Evolutionary conservation across 164 flowering plant genomes (phyloP).

Genomic region (Nelumbo lutea): DNA sequence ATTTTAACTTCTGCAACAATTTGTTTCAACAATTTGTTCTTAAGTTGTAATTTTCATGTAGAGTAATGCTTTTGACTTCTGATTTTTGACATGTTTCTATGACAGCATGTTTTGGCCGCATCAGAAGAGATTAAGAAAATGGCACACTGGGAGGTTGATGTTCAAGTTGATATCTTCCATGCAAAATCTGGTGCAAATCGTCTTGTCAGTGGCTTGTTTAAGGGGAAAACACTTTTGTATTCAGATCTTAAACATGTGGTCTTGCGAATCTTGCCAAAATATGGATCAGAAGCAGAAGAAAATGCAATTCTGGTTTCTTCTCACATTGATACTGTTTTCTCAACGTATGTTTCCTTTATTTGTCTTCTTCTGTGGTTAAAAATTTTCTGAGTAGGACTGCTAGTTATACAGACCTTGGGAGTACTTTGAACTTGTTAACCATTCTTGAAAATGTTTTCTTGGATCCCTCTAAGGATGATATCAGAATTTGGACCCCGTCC

Average conservation of each 20-base stretch:
- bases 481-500: too few species aligned
- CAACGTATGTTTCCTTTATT: conserved; percentile 53
- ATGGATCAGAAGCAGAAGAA: conserved; percentile 58
- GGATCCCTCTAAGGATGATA: too few species aligned
- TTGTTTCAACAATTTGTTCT: neutral
- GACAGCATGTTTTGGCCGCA: conserved; percentile 67
- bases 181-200: conserved; percentile 65
- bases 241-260: conserved; percentile 78
- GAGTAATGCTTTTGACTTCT: neutral
- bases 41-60: too few species aligned
- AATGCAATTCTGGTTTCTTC: conserved; percentile 90
- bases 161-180: conserved; percentile 75
- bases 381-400: too few species aligned
- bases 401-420: too few species aligned
- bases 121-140: conserved; percentile 59
- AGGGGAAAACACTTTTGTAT: conserved; percentile 79
- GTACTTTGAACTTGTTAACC: too few species aligned
- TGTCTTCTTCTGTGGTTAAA: conserved; percentile 2
- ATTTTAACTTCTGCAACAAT: neutral
- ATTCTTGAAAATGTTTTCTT: too few species aligned
- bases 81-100: conserved; percentile 6
- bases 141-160: conserved; percentile 95
- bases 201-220: conserved; percentile 61
- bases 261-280: conserved; percentile 75
- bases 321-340: conserved; percentile 90